A percentile compares a stretch with the other conserved stretches of the same genome.
phyloP scores from a whole-genome alignment of 2,329 filamentous ascomycete species.

The Arthrobotrys conoides region DNA sequence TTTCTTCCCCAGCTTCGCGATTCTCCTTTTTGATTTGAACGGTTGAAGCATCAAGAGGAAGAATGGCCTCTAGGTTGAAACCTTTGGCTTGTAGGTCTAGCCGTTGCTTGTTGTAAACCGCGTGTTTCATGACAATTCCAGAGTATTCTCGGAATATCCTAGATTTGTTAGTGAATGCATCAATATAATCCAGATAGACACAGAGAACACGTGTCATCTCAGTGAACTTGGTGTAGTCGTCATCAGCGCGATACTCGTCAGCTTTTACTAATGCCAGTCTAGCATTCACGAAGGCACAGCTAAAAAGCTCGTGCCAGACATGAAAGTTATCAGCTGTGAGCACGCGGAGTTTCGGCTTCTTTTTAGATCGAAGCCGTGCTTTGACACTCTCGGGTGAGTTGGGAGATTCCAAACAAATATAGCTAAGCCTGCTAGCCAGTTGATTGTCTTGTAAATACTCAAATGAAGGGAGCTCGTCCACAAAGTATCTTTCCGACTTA shows the following conservation, averaged over 20 bases:
- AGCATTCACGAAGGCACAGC: background rate
- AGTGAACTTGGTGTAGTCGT: background rate
- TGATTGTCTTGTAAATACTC: background rate
- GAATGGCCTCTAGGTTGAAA: background rate
- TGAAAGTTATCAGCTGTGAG: background rate
- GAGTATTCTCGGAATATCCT: background rate
- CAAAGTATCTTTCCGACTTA: background rate
- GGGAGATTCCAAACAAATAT: background rate
- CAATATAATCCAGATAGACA: background rate
- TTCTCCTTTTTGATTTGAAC: background rate
- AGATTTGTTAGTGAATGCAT: background rate
- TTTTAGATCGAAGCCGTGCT: background rate
- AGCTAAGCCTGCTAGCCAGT: background rate
- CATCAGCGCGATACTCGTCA: background rate
- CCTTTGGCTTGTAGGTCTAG: background rate
- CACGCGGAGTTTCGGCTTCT: too few species aligned
- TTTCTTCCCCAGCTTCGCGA: background rate
- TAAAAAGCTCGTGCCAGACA: conserved; percentile 10
- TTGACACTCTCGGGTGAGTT: background rate
- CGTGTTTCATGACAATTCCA: background rate
- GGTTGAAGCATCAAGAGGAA: too few species aligned
- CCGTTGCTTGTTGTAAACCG: background rate
- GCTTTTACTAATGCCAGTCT: background rate
- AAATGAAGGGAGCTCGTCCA: background rate
- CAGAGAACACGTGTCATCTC: background rate